Base-by-base conservation (phyloP, 768 basidiomycete genomes). In the Filobasidium floriforme region DNA sequence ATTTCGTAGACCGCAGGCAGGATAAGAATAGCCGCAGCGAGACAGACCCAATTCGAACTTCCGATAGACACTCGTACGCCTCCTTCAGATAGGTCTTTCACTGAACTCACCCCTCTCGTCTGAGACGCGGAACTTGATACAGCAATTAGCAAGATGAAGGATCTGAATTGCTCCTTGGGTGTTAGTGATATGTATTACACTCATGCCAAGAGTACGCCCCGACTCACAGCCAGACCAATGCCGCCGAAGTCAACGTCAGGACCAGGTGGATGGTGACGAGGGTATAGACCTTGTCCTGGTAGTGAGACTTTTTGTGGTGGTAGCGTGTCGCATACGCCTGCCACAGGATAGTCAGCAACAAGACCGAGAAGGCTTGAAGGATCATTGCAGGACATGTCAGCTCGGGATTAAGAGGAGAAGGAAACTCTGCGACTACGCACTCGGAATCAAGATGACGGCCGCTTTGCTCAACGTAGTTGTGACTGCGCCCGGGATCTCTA, bases 201-300 rank as follows among this genome's bases (percentile, higher is more conserved):
- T 37, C 32, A 37, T 37, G 3, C 9, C 32, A n/a, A n/a, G n/a
- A n/a, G n/a, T n/a, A n/a, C 32, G 3, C 9, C 32, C 9, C 32
- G 32, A 37, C 32, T 37, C 32, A 37, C 32, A 57, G 15, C 54
- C 54, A 57, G 24, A 57, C 15, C 18, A 28, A 1, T 1, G 24
- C 24, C 24, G 26, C 54, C 7, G 54, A 19, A 15, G 7, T 15
- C 2, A 57, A 7, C 5, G 7, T 24, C 4, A 57, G 26, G 1
- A 57, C 24, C 22, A 26, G 29, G 24, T 57, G 54, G 5, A 57
- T n/a, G 26, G 54, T 57, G 26, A 57, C 54, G 24, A 57, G 54
- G 4, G 22, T 57, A 28, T 57, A 57, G 15, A 57, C 24, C 54
- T 57, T 57, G 29, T 57, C 29, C 29, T 26, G 22, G 29, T 32